Evolutionary conservation across 108 stramenopile species (phyloP).

Genomic region (Chaetoceros tenuissimus): DNA sequence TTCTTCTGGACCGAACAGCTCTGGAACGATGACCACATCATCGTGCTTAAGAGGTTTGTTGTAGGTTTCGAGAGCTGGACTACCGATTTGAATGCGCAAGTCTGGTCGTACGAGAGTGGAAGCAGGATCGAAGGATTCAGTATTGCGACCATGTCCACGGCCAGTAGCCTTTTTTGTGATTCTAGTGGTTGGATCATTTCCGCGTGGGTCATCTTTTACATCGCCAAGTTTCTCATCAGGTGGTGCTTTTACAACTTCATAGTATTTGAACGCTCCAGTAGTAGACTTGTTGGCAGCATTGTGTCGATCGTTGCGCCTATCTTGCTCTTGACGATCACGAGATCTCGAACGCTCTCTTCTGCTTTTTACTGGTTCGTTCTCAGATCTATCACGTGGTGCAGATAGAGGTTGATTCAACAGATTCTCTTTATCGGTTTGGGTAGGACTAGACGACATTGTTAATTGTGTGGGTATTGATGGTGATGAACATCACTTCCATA

Average conservation of each 20-base stretch:
- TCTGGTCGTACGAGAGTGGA: conserved; percentile 67
- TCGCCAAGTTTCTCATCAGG: conserved; percentile 18
- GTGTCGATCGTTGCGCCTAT: background rate
- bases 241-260: conserved; percentile 7
- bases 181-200: conserved; percentile 36
- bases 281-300: too few species aligned
- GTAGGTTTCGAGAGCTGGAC: conserved; percentile 4
- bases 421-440: background rate
- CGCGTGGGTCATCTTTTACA: conserved; percentile 36
- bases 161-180: conserved; percentile 39
- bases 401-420: background rate
- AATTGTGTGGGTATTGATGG: too few species aligned
- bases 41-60: conserved; percentile 57
- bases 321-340: background rate
- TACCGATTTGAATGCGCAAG: conserved; percentile 46
- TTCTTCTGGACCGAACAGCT: conserved; percentile 62
- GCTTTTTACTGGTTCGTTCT: background rate
- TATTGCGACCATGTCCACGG: conserved; percentile 43
- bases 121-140: conserved; percentile 69
- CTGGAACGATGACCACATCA: conserved; percentile 84
- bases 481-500: too few species aligned
- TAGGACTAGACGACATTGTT: too few species aligned
- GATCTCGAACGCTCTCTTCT: background rate
- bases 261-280: background rate
- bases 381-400: background rate